A percentile compares a stretch with the other conserved stretches of the same genome.
Evolutionary conservation across 2,329 filamentous ascomycete genomes (phyloP).

Genomic region (Eurotiales sp.): DNA sequence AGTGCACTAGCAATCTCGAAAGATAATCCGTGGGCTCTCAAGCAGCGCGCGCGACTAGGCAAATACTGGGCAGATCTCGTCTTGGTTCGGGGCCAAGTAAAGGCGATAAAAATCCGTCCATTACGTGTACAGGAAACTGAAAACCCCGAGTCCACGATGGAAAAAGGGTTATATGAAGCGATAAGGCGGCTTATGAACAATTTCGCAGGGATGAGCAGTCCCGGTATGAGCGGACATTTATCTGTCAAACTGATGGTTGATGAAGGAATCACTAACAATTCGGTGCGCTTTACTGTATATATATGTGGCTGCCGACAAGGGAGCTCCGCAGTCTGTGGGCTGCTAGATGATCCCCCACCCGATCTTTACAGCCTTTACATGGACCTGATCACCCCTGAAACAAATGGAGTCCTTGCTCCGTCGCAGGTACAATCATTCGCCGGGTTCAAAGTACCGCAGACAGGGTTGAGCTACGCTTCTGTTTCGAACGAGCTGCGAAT

Average conservation of each 20-base stretch:
- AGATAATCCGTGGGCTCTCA: slow-evolving; percentile 60
- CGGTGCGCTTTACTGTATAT: slow-evolving; percentile 31
- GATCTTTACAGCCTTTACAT: slow-evolving; percentile 27
- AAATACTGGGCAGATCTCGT: slow-evolving; percentile 72
- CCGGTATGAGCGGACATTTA: slow-evolving; percentile 63
- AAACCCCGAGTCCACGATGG: slow-evolving; percentile 56
- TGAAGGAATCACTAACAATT: slow-evolving; percentile 32
- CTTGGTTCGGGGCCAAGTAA: slow-evolving; percentile 61
- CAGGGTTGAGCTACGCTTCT: not conserved
- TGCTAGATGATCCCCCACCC: slow-evolving; percentile 24
- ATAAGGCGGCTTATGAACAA: slow-evolving; percentile 64
- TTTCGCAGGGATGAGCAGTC: slow-evolving; percentile 51
- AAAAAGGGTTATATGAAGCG: slow-evolving; percentile 52
- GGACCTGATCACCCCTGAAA: slow-evolving; percentile 12
- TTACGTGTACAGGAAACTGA: slow-evolving; percentile 58
- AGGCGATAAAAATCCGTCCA: slow-evolving; percentile 65
- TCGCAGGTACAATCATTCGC: not conserved
- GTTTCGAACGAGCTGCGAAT: not conserved
- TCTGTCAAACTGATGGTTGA: slow-evolving; percentile 68
- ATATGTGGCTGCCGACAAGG: slow-evolving; percentile 32
- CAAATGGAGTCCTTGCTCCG: slow-evolving; percentile 16
- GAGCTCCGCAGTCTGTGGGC: slow-evolving; percentile 21
- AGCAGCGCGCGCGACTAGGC: slow-evolving; percentile 62
- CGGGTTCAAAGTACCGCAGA: not conserved
- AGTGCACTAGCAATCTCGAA: slow-evolving; percentile 53